Base-by-base conservation (phyloP, 1,139 yeast species). In the Saccharomyces hybrid region DNA sequence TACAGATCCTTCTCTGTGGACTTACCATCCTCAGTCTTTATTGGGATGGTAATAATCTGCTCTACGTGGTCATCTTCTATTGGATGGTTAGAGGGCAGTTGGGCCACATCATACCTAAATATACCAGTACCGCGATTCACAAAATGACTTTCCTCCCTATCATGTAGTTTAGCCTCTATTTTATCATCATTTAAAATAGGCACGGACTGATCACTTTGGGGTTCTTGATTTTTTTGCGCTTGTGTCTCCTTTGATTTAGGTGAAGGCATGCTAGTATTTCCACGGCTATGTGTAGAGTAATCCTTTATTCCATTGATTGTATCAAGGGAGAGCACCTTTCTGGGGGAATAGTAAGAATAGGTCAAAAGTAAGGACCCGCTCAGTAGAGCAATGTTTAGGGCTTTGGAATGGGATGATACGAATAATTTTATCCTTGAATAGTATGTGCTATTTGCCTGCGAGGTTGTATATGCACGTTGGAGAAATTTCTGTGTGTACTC, bases 51-150 rank as follows among this genome's bases (percentile, higher is more conserved):
- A 13, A 91, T 85, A 48, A 90, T 82, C 61, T 86, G 86, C 68
- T 91, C 98, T 1, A 93, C 82, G 58, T 95, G 80, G 66, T 88
- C 97, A 69, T 93, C 99, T 70, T 93, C 99, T 61, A 91, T 89
- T 8, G 99, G 99, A 50, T 86, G 83, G 70, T 93, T 95, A 48
- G 96, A 86, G 7, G 98, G 87, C 56, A 93, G 74, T 71, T 93
- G 99, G 51, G 95, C 81, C 34, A 89, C 81, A 67, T 95, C 99
- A 66, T 90, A 91, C 54, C 99, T 77, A 13, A 83, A 72, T 16
- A 93, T 93, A n/a, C 98, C 98, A 61, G 86, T 85, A 13, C 95
- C 91, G 57, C 97, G 78, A 61, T 87, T 84, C 23, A 91, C 93
- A 47, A 75, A 68, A 66, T 85, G 88, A 60, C 95, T 84, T 70